phyloP scores from a whole-genome alignment of 2,329 filamentous ascomycete genomes.

The Ophiostoma piceae region DNA sequence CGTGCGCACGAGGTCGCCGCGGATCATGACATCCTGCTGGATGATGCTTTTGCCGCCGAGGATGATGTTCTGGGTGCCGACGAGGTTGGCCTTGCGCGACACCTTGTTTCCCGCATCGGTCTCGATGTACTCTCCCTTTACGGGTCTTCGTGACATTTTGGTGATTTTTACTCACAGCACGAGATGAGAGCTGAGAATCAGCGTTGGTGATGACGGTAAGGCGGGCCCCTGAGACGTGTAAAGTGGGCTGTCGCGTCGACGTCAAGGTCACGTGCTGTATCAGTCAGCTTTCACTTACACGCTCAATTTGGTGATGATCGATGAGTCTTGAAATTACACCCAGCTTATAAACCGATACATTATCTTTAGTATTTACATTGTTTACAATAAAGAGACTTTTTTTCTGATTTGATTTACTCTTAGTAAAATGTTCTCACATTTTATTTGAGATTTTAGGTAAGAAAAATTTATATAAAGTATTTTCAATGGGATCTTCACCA shows the following conservation, averaged over 20 bases:
- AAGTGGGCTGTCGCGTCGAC: neutral
- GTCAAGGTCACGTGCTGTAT: neutral
- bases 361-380: too few species aligned
- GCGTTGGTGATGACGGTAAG: neutral
- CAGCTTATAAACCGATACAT: too few species aligned
- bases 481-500: too few species aligned
- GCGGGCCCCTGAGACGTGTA: neutral
- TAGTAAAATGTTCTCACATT: too few species aligned
- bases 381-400: too few species aligned
- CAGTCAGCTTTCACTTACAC: neutral
- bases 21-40: conserved; percentile 88
- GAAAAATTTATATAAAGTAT: too few species aligned
- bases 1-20: conserved; percentile 73
- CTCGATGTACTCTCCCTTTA: conserved; percentile 93
- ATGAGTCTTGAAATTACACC: neutral
- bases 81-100: conserved; percentile 81
- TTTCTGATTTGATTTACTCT: too few species aligned
- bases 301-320: neutral
- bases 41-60: conserved; percentile 94
- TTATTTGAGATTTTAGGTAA: too few species aligned
- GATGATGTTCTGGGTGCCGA: conserved; percentile 96
- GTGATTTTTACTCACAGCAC: conserved; percentile 8
- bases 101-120: conserved; percentile 99
- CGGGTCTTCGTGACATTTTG: conserved; percentile 66
- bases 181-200: neutral